Conservation (phyloP, 805 yeast species). For the Cyberlindnera mycetangii region DNA sequence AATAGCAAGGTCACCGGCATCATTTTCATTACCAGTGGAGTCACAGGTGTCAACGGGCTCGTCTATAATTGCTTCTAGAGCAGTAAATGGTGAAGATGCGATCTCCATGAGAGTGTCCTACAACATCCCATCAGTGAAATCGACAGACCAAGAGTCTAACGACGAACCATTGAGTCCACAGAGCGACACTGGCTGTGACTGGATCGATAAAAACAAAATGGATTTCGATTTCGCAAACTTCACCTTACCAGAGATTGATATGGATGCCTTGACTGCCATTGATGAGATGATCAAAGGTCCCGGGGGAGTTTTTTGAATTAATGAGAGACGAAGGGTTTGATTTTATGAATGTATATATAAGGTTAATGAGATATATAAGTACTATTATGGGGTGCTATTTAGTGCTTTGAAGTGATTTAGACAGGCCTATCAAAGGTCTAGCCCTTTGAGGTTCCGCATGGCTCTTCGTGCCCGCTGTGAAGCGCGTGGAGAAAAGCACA, state of each 20-base stretch:
- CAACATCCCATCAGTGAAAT: constrained; percentile 12
- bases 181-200: constrained; percentile 52
- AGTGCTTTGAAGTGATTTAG: no score
- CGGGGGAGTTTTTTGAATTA: constrained; percentile 4
- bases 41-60: background rate
- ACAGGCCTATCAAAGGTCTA: no score
- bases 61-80: background rate
- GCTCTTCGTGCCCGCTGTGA: no score
- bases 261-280: constrained; percentile 25
- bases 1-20: constrained; percentile 12
- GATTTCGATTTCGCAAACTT: constrained; percentile 33
- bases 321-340: no score
- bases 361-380: no score
- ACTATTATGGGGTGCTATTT: no score
- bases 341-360: no score
- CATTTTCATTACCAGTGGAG: constrained; percentile 2
- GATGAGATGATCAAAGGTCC: constrained; percentile 26
- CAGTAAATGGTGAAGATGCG: background rate
- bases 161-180: constrained; percentile 15
- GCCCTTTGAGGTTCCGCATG: no score
- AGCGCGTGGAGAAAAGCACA: no score
- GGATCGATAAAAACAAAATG: constrained; percentile 49
- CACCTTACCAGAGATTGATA: constrained; percentile 25
- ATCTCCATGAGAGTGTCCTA: constrained; percentile 13
- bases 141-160: background rate